A percentile compares a stretch with the other conserved stretches of the same genome.
Conservation (phyloP, 176 grass and related monocot species). For the Chrysopogon serrulatus region DNA sequence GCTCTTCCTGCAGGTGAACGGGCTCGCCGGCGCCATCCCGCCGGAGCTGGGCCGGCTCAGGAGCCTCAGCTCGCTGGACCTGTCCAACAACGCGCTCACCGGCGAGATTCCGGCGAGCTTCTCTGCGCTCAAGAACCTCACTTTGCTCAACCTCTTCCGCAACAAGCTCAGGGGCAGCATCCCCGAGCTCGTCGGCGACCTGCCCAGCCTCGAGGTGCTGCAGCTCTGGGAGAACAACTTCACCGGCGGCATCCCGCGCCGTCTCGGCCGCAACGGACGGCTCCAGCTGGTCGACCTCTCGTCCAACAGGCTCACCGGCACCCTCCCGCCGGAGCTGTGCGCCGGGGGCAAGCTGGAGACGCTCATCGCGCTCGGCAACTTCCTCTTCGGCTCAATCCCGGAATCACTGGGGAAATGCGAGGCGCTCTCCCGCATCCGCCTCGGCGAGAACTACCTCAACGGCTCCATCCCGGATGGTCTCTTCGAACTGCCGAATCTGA, state of each 20-base stretch:
- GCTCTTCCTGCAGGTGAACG: conserved; percentile 89
- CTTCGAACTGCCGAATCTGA: conserved; percentile 68
- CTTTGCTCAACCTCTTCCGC: conserved; percentile 85
- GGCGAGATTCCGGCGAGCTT: conserved; percentile 69
- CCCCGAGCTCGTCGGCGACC: conserved; percentile 77
- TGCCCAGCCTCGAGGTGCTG: conserved; percentile 78
- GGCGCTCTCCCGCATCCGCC: conserved; percentile 66
- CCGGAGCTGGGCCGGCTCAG: conserved; percentile 46
- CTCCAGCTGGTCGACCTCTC: conserved; percentile 90
- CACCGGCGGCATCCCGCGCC: conserved; percentile 71
- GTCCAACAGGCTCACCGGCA: conserved; percentile 84
- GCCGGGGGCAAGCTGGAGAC: conserved; percentile 69
- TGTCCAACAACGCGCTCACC: conserved; percentile 82
- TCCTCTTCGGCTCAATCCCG: conserved; percentile 81
- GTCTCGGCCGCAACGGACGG: conserved; percentile 58
- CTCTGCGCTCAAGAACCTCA: conserved; percentile 69
- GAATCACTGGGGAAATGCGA: conserved; percentile 63
- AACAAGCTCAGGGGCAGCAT: conserved; percentile 75
- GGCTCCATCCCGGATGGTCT: conserved; percentile 77
- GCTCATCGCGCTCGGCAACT: conserved; percentile 82
- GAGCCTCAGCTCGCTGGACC: conserved; percentile 77
- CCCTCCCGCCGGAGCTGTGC: conserved; percentile 75
- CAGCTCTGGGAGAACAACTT: conserved; percentile 99
- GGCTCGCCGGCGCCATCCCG: conserved; percentile 55
- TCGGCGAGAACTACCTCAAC: conserved; percentile 93